Conservation (phyloP, 1,139 yeast genomes). For the Suhomyces bokatorum region DNA sequence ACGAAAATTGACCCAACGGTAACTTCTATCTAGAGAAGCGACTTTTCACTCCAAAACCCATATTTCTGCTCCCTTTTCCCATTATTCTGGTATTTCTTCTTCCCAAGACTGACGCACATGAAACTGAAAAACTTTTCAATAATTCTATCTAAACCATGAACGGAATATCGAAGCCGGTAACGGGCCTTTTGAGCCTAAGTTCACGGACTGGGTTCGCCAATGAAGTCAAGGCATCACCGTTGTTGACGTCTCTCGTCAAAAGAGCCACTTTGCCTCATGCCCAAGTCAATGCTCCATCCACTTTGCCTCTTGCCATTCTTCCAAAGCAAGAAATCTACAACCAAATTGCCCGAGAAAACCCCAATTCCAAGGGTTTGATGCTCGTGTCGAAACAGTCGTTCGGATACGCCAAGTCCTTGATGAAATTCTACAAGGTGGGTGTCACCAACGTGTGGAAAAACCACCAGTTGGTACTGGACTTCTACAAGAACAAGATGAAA, state of each 20-base stretch:
- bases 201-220: conserved; percentile 1
- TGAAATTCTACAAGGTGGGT: conserved; percentile 54
- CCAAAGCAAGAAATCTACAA: conserved; percentile 32
- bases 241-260: not conserved
- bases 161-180: conserved; percentile 5
- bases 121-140: conserved; percentile 2
- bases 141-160: conserved; percentile 1
- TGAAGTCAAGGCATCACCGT: not conserved
- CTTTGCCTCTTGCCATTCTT: conserved; percentile 41
- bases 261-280: not conserved
- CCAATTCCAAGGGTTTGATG: conserved; percentile 18
- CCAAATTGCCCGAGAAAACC: conserved; percentile 26
- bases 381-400: conserved; percentile 37
- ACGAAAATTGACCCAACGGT: too few relatives aligned
- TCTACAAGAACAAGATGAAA: conserved; percentile 25
- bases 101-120: not conserved
- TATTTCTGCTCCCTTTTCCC: not conserved
- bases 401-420: conserved; percentile 41
- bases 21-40: too few relatives aligned
- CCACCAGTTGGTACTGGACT: conserved; percentile 21
- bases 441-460: conserved; percentile 52
- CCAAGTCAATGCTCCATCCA: conserved; percentile 32
- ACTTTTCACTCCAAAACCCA: not conserved
- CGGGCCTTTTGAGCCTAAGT: not conserved
- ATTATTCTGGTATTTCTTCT: not conserved